Evolutionary conservation across 2,329 filamentous ascomycete species (phyloP).

Genomic region (Colletotrichum musicola): DNA sequence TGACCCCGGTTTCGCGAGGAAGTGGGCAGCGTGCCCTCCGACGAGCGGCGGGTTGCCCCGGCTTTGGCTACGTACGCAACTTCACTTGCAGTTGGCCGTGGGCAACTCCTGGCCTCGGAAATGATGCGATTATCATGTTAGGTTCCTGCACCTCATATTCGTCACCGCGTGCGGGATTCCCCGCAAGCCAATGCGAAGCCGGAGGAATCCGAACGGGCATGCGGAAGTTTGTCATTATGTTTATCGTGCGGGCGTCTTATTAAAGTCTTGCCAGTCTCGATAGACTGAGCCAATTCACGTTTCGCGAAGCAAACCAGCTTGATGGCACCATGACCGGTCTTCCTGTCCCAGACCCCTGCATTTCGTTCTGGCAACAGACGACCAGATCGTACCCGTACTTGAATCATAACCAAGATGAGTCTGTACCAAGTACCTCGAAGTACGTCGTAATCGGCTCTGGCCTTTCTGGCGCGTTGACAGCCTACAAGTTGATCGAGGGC

Average conservation of each 20-base stretch:
- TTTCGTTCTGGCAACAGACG: slow-evolving; percentile 54
- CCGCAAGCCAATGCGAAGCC: neutral
- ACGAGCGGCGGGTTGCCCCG: slow-evolving; percentile 15
- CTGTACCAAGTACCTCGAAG: slow-evolving; percentile 46
- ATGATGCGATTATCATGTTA: neutral
- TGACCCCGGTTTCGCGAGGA: neutral
- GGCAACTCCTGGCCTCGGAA: neutral
- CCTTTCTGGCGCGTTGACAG: slow-evolving; percentile 55
- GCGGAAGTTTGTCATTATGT: neutral
- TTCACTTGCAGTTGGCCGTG: neutral
- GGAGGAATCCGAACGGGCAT: neutral
- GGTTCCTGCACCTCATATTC: neutral
- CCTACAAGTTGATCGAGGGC: slow-evolving; percentile 51
- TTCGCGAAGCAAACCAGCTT: neutral
- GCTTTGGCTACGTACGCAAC: neutral
- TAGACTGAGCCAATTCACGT: neutral
- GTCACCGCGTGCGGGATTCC: neutral
- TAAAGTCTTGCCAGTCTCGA: neutral
- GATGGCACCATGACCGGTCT: slow-evolving; percentile 7
- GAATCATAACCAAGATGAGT: slow-evolving; percentile 49
- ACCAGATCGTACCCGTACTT: slow-evolving; percentile 57
- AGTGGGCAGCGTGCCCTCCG: slow-evolving; percentile 11
- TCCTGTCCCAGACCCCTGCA: slow-evolving; percentile 14
- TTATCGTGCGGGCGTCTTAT: neutral
- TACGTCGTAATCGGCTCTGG: slow-evolving; percentile 59